phyloP scores from a whole-genome alignment of 1,284 basidiomycete species.

The Fomitopsis palustris region DNA sequence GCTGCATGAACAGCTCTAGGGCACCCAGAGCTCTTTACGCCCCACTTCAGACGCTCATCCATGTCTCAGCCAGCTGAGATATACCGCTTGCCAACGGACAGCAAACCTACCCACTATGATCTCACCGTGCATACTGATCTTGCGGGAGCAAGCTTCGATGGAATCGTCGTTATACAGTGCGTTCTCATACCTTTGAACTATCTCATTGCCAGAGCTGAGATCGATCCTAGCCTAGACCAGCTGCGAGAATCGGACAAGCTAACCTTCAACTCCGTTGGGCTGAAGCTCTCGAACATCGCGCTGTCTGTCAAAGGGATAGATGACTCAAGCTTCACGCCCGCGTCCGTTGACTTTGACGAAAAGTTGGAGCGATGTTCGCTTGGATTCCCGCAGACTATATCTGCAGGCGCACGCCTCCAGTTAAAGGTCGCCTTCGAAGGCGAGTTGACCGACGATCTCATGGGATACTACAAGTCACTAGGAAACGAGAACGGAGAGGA shows the following conservation, averaged over 20 bases:
- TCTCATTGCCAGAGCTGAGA: slow-evolving; percentile 3
- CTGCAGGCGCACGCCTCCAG: slow-evolving; percentile 61
- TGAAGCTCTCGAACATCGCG: slow-evolving; percentile 67
- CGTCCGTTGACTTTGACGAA: slow-evolving; percentile 51
- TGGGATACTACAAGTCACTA: slow-evolving; percentile 67
- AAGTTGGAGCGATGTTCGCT: slow-evolving; percentile 65
- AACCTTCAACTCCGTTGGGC: slow-evolving; percentile 69
- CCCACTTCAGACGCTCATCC: not conserved
- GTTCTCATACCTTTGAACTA: slow-evolving; percentile 18
- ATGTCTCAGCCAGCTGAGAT: not conserved
- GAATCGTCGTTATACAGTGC: slow-evolving; percentile 73
- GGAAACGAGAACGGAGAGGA: slow-evolving; percentile 53
- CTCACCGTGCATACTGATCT: slow-evolving; percentile 85
- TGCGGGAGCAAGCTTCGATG: slow-evolving; percentile 71
- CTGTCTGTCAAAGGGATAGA: slow-evolving; percentile 60
- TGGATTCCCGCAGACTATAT: slow-evolving; percentile 49
- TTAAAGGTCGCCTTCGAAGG: slow-evolving; percentile 63
- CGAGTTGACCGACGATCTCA: slow-evolving; percentile 65
- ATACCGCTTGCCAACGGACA: slow-evolving; percentile 75
- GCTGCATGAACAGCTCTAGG: too few relatives aligned
- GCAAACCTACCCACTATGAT: slow-evolving; percentile 81
- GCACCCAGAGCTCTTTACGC: not conserved
- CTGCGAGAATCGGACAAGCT: slow-evolving; percentile 62
- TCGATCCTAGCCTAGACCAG: slow-evolving; percentile 59
- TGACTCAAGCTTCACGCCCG: slow-evolving; percentile 43